Conservation (phyloP, 495 filamentous ascomycete species). For the Penicillium alfredii region DNA sequence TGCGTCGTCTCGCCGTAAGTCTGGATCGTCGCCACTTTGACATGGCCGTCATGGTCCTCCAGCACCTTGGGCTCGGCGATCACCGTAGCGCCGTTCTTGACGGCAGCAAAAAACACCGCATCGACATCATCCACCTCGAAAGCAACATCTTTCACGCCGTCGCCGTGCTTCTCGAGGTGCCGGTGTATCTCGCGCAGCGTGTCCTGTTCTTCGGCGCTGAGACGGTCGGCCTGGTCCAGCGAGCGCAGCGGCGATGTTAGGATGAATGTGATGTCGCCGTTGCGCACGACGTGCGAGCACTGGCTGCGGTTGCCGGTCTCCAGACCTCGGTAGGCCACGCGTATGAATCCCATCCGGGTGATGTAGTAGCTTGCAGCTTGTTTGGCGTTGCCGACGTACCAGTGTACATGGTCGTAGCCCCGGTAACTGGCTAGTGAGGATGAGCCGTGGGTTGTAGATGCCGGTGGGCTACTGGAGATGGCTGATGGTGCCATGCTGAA, state of each 20-base stretch:
- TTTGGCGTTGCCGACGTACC: constrained; percentile 95
- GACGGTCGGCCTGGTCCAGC: constrained; percentile 38
- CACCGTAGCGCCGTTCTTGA: constrained; percentile 59
- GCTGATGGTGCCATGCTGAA: constrained; percentile 80
- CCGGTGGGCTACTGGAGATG: constrained; percentile 49
- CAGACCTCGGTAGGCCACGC: constrained; percentile 75
- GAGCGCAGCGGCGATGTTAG: constrained; percentile 75
- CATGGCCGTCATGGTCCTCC: constrained; percentile 44
- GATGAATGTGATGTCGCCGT: constrained; percentile 73
- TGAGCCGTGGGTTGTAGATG: constrained; percentile 18
- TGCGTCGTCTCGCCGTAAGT: constrained; percentile 93
- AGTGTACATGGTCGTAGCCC: constrained; percentile 84
- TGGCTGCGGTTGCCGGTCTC: constrained; percentile 74
- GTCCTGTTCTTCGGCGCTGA: constrained; percentile 49
- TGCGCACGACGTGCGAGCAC: constrained; percentile 75
- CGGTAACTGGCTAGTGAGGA: constrained; percentile 52
- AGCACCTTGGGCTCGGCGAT: constrained; percentile 52
- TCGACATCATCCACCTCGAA: constrained; percentile 85
- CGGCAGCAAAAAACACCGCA: constrained; percentile 63
- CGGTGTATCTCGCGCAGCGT: constrained; percentile 62
- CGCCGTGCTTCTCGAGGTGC: constrained; percentile 76
- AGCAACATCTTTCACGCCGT: constrained; percentile 85
- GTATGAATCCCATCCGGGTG: constrained; percentile 74
- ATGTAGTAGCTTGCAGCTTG: constrained; percentile 84
- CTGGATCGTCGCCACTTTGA: constrained; percentile 66